Conservation (phyloP, 176 grass and related monocot genomes). For the Rhynchospora tenuis region DNA sequence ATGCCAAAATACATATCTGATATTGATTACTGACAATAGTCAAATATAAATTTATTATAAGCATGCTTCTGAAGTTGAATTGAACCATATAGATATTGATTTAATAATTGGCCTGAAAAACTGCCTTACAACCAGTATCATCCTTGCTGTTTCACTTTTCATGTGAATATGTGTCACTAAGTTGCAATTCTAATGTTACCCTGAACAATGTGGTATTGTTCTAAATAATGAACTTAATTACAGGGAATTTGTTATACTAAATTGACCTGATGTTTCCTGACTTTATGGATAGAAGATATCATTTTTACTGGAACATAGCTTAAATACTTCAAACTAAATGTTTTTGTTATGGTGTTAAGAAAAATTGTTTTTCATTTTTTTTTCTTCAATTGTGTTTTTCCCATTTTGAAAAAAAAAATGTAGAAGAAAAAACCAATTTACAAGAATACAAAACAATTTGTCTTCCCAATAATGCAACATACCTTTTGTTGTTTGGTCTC, state of each 20-base stretch:
- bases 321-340: neutral
- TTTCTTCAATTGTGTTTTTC: too few species aligned
- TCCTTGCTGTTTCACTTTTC: neutral
- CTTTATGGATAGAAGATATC: neutral
- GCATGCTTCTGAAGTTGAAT: neutral
- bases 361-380: too few species aligned
- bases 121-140: neutral
- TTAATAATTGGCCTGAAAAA: too few species aligned
- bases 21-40: neutral
- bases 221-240: neutral
- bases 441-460: too few species aligned
- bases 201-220: neutral
- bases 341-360: too few species aligned
- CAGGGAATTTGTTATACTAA: neutral
- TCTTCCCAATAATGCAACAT: too few species aligned
- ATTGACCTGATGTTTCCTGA: neutral
- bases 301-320: neutral
- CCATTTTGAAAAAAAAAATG: too few species aligned
- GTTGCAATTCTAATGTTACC: neutral
- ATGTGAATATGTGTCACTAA: neutral
- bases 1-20: neutral
- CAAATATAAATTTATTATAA: neutral
- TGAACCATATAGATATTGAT: too few species aligned
- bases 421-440: too few species aligned
- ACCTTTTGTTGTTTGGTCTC: too few species aligned